These are phyloP conservation scores for Coix lacrymajobi DNA, from an alignment of 176 grass and related monocot species.

Conservation along the genomic window DNA sequence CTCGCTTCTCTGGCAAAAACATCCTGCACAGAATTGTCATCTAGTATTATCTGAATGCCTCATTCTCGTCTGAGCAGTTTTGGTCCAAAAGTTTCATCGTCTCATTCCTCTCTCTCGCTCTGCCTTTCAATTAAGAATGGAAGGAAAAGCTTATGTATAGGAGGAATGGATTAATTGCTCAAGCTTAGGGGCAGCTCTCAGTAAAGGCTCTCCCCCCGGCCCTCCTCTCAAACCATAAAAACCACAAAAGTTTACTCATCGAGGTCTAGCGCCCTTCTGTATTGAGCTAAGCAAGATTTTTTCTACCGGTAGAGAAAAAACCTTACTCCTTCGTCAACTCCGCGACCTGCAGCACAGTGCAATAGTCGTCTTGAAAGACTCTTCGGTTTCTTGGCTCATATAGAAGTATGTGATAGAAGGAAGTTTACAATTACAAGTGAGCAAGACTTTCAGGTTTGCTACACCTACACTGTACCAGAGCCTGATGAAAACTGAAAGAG, in stretches of 20 bases:
- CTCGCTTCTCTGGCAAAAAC: not conserved
- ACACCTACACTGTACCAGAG: not conserved
- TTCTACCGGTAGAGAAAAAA: no score
- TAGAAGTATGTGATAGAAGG: not conserved
- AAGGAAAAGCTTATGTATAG: not conserved
- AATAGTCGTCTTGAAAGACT: not conserved
- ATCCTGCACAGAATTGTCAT: not conserved
- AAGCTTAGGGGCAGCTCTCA: not conserved
- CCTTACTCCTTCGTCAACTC: no score
- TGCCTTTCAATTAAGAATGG: not conserved
- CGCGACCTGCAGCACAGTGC: no score
- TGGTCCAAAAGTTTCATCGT: not conserved
- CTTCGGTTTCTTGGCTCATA: not conserved
- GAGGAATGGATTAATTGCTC: not conserved
- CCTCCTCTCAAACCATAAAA: no score
- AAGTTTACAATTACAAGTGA: not conserved
- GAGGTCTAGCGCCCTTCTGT: no score
- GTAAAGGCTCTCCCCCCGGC: not conserved
- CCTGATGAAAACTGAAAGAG: not conserved
- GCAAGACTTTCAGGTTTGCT: not conserved
- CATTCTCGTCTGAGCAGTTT: not conserved
- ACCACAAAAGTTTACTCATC: no score
- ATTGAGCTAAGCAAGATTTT: no score
- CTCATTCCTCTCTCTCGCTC: no score
- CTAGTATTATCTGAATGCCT: not conserved